phyloP scores from a whole-genome alignment of 768 basidiomycete species.

The Lactarius sanguifluus region DNA sequence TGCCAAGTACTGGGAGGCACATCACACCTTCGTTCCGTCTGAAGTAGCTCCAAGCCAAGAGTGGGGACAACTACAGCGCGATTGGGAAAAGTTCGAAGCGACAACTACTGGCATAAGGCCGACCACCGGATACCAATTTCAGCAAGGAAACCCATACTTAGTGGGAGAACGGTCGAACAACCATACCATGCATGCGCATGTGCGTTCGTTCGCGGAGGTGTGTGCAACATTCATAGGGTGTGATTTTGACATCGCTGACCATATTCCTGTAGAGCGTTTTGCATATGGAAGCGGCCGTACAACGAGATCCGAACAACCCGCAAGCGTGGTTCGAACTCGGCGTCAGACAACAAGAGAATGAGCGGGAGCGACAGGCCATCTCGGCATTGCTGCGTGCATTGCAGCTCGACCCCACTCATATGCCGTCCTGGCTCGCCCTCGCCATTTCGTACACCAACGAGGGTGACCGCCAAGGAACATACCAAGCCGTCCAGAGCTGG shows the following conservation, averaged over 20 bases:
- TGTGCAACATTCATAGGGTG: conserved; percentile 32
- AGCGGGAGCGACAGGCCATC: conserved; percentile 88
- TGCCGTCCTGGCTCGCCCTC: conserved; percentile 86
- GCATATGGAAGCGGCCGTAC: conserved; percentile 87
- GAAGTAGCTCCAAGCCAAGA: conserved; percentile 30
- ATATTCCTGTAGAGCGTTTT: conserved; percentile 65
- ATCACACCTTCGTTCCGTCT: conserved; percentile 30
- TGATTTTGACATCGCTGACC: conserved; percentile 2
- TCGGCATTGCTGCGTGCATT: conserved; percentile 79
- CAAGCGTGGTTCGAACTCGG: conserved; percentile 89
- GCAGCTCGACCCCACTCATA: conserved; percentile 72
- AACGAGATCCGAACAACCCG: conserved; percentile 68
- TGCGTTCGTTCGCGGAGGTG: conserved; percentile 42
- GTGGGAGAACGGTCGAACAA: conserved; percentile 57
- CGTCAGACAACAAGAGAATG: conserved; percentile 97
- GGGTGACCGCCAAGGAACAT: conserved; percentile 67
- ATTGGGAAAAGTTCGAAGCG: conserved; percentile 84
- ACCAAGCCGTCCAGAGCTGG: conserved; percentile 85
- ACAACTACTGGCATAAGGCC: conserved; percentile 62
- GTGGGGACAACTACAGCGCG: conserved; percentile 70
- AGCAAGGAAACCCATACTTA: conserved; percentile 75
- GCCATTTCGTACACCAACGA: conserved; percentile 93
- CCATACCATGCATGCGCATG: conserved; percentile 36
- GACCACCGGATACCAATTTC: conserved; percentile 66
- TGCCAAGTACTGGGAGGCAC: conserved; percentile 55